A percentile compares a stretch with the other conserved stretches of the same genome.
These are phyloP conservation scores for Leishmania mexicana DNA, from an alignment of 208 protist species.

Conservation along the genomic window DNA sequence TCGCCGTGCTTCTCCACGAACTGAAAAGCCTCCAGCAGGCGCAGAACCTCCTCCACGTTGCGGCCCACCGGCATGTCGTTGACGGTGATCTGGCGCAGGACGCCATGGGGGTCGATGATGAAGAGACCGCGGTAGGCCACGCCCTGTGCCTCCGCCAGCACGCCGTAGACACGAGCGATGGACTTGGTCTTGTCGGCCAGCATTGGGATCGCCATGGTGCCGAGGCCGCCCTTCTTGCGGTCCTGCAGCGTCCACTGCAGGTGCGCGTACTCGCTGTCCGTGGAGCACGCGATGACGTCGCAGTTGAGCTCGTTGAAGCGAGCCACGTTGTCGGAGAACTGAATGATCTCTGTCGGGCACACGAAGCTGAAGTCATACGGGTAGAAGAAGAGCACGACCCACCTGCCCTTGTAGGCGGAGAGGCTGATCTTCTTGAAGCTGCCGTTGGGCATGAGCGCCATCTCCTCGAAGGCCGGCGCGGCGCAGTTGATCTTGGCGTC, in stretches of 20 bases:
- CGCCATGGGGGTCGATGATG: slow-evolving; percentile 95
- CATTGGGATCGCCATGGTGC: slow-evolving; percentile 95
- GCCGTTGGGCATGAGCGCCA: slow-evolving; percentile 93
- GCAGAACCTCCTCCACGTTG: slow-evolving; percentile 94
- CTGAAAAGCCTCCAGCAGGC: slow-evolving; percentile 96
- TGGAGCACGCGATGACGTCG: slow-evolving; percentile 93
- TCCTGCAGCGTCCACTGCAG: slow-evolving; percentile 95
- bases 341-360: slow-evolving; percentile 97
- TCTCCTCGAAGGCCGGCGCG: slow-evolving; percentile 90
- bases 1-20: slow-evolving; percentile 95
- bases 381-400: slow-evolving; percentile 97
- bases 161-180: slow-evolving; percentile 92
- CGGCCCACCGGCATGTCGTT: slow-evolving; percentile 97
- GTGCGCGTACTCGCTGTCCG: slow-evolving; percentile 96
- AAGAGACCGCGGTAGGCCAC: slow-evolving; percentile 93
- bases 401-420: slow-evolving; percentile 93
- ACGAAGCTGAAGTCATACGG: slow-evolving; percentile 98
- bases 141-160: slow-evolving; percentile 92
- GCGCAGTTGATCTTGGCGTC: slow-evolving; percentile 60
- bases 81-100: slow-evolving; percentile 93
- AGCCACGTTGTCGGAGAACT: slow-evolving; percentile 93
- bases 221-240: slow-evolving; percentile 97
- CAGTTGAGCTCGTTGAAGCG: slow-evolving; percentile 90
- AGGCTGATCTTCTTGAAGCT: slow-evolving; percentile 94
- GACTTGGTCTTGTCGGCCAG: slow-evolving; percentile 95